A percentile compares a stretch with the other conserved stretches of the same genome.
Conservation (phyloP, 495 filamentous ascomycete species). For the Xanthoparmelia taractica region DNA sequence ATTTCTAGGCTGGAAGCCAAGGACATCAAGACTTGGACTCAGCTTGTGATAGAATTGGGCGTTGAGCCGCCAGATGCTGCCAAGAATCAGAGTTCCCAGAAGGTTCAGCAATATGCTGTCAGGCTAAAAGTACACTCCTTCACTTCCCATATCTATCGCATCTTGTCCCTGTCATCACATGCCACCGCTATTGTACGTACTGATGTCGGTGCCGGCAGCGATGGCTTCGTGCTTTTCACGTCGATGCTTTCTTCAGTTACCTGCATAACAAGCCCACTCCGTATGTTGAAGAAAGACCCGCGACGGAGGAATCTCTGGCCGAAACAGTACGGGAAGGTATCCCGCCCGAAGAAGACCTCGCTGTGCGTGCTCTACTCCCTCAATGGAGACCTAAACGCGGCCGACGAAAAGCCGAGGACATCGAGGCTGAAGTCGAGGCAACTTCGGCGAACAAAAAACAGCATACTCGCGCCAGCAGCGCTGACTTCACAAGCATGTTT, state of each 20-base stretch:
- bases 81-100: conserved; percentile 90
- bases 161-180: no score
- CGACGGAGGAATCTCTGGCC: conserved; percentile 50
- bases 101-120: conserved; percentile 96
- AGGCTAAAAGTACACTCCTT: conserved; percentile 63
- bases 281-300: conserved; percentile 80
- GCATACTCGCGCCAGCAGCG: conserved; percentile 57
- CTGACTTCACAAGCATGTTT: conserved; percentile 48
- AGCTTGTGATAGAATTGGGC: conserved; percentile 79
- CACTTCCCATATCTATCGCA: not conserved
- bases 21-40: conserved; percentile 94
- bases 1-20: conserved; percentile 75
- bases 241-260: conserved; percentile 95
- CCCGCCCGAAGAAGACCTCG: conserved; percentile 83
- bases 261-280: conserved; percentile 68
- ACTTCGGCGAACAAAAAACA: conserved; percentile 56
- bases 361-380: conserved; percentile 78
- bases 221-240: conserved; percentile 98
- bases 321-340: conserved; percentile 77
- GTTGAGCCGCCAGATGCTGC: conserved; percentile 79
- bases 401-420: conserved; percentile 72
- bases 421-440: conserved; percentile 45
- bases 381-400: conserved; percentile 87
- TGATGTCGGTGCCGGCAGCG: conserved; percentile 45
- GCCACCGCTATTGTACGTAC: conserved; percentile 1